Evolutionary conservation across 768 basidiomycete genomes (phyloP), one percentile per base, ranked within the genome.

Genomic region (Mycena floridula): DNA sequence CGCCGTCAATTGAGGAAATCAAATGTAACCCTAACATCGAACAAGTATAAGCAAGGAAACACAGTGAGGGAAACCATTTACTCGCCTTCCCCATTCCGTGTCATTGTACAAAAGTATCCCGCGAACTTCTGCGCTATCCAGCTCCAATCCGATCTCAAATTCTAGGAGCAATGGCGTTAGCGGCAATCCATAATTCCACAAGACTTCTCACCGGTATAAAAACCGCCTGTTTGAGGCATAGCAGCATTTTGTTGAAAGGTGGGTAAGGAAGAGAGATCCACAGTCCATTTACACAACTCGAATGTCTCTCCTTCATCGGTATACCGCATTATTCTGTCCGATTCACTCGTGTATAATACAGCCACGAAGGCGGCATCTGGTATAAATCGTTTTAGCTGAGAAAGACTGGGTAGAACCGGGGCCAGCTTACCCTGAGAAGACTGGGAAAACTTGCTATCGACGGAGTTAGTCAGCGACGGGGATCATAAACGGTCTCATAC

Each of bases 61-160:
- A 40, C 49, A 37, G 50, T 40, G 43, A 47, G 27, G 49, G 37
- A 48, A 50, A 35, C 22, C 37, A 42, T 23, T 51, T 44, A 76
- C 82, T 37, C 68, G 84, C 58, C 84, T 78, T 55, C 87, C 86
- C 83, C 86, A 89, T 61, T 90, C 89, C 50, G 82, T 75, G 11
- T 79, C 79, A 43, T 85, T 78, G 56, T 82, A 82, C 37, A 89
- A 61, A 47, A 90, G 59, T 46, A 88, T 80, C 18, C 88, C 89
- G 45, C 89, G 82, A 55, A 91, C 87, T 66, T 91, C 89, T 45
- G 83, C 87, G 51, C 87, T 88, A 59, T 91, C 88, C 54, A 91
- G 64, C 63, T 89, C 89, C 48, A 91, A 64, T 7, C 83, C 89
- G 3, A 91, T 76, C 59, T 90, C 88, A 52, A 90, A 92, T 58